Evolutionary conservation across 2,329 filamentous ascomycete genomes (phyloP).

Genomic region (Didymella lethalis): DNA sequence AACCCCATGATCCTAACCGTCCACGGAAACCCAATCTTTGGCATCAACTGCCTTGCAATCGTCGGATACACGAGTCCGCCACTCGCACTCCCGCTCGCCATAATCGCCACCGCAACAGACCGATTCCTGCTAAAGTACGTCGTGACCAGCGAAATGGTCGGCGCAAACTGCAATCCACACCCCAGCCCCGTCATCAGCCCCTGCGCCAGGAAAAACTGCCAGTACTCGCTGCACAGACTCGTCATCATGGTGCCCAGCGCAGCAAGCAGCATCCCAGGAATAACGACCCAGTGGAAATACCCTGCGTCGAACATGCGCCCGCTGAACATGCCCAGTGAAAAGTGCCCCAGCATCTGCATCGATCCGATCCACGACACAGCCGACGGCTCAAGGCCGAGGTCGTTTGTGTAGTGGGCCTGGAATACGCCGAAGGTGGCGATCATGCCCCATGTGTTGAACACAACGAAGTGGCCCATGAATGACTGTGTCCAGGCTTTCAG

Average conservation of each 20-base stretch:
- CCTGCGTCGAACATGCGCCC: conserved; percentile 62
- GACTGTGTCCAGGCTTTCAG: conserved; percentile 50
- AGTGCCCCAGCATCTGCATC: conserved; percentile 61
- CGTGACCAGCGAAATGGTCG: conserved; percentile 40
- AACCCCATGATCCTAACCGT: conserved; percentile 69
- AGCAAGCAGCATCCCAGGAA: conserved; percentile 55
- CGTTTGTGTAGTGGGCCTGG: conserved; percentile 46
- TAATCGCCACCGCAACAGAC: conserved; percentile 66
- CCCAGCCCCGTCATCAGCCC: conserved; percentile 47
- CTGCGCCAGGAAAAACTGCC: conserved; percentile 55
- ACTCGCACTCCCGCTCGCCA: conserved; percentile 66
- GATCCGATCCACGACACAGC: conserved; percentile 63
- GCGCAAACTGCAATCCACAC: conserved; percentile 47
- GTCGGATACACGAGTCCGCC: conserved; percentile 71
- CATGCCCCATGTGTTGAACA: conserved; percentile 50
- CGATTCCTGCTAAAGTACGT: conserved; percentile 70
- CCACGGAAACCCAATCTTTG: conserved; percentile 69
- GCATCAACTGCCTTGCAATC: conserved; percentile 62
- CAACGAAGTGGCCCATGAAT: conserved; percentile 48
- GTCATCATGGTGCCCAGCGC: conserved; percentile 62
- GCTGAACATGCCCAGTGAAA: conserved; percentile 60
- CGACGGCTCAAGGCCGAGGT: conserved; percentile 45
- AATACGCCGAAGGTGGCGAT: conserved; percentile 50
- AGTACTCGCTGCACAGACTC: conserved; percentile 58
- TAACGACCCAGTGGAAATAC: conserved; percentile 56